A percentile compares a stretch with the other conserved stretches of the same genome.
These are phyloP conservation scores for Rhodosporidiobolus odoratus DNA, from an alignment of 768 basidiomycete genomes.

Conservation along the genomic window DNA sequence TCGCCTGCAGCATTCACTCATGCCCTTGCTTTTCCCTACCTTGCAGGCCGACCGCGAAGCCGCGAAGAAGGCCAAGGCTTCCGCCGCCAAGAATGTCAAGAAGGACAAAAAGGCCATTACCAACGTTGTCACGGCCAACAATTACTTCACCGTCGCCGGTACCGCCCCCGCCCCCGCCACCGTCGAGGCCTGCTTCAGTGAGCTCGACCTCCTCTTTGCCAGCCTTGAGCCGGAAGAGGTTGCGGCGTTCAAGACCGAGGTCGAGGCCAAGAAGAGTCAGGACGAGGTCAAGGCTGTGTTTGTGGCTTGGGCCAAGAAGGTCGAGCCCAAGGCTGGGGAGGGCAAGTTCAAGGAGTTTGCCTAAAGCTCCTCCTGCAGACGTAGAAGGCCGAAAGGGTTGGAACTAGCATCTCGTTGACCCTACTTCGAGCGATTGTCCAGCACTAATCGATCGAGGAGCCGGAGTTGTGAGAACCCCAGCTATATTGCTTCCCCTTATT, in stretches of 20 bases:
- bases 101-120: slow-evolving; percentile 46
- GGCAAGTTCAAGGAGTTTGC: slow-evolving; percentile 49
- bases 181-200: slow-evolving; percentile 49
- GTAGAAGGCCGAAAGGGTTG: not conserved
- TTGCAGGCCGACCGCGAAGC: slow-evolving; percentile 77
- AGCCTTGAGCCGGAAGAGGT: slow-evolving; percentile 49
- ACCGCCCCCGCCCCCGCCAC: slow-evolving; percentile 45
- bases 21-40: slow-evolving; percentile 43
- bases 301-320: slow-evolving; percentile 39
- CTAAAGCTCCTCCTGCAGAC: slow-evolving; percentile 20
- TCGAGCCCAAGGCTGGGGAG: slow-evolving; percentile 39
- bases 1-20: not conserved
- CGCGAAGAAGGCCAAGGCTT: slow-evolving; percentile 79
- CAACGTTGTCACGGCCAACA: slow-evolving; percentile 47
- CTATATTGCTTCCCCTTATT: too few species aligned
- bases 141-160: slow-evolving; percentile 50
- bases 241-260: slow-evolving; percentile 47
- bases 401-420: not conserved
- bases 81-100: slow-evolving; percentile 45
- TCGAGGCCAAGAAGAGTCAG: slow-evolving; percentile 46
- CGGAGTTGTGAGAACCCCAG: too few species aligned
- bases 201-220: slow-evolving; percentile 48
- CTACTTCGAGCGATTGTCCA: not conserved
- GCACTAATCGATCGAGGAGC: too few species aligned
- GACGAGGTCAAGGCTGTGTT: slow-evolving; percentile 45